Evolutionary conservation across 495 filamentous ascomycete species (phyloP), one percentile per base, ranked within the genome.

Genomic region (Trichoderma asperelloides): DNA sequence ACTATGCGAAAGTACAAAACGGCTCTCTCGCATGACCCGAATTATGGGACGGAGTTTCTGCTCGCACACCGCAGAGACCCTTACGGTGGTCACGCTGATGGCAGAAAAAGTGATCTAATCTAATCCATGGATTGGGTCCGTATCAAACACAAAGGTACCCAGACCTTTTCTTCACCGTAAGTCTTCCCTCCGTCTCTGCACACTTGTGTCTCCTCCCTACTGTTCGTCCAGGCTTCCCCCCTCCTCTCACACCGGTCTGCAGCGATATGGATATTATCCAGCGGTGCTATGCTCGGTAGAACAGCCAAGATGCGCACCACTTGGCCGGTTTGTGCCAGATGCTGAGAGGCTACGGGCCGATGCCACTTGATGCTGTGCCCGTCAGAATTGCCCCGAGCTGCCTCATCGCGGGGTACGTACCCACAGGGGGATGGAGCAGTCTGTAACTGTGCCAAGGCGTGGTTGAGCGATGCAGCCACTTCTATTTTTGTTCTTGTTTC

Each of bases 391-490:
- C 49, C 43, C 43, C 25, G 16, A 60, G 55, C 25, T 12, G 55
- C 55, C 25, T 60, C 55, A 60, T 60, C 55, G 55, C 55, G 55
- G 55, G 55, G 55, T 30, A 60, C 55, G 55, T 60, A 60, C 16
- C 55, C 55, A 60, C 55, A 11, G 55, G 12, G 3, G 12, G 3
- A 60, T 60, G 55, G 55, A 60, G 55, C 55, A 60, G 27, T 60
- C 55, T 60, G 55, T 60, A 60, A 60, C 55, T 60, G 55, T 12
- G n/a, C 43, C 43, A n/a, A 16, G 15, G 43, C 21, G 23, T 5
- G 55, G 55, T 33, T 23, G 55, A 9, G 18, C n/a, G 43, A 47
- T 18, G 12, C 43, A 4, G 18, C 47, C 21, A 18, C 21, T 51
- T 51, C 21, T 21, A 11, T 23, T 25, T 23, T 18, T n/a, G 2